Percentiles rank a stretch among this genome's conserved stretches.
phyloP scores from a whole-genome alignment of 2,329 filamentous ascomycete genomes.

The Capronia americana region DNA sequence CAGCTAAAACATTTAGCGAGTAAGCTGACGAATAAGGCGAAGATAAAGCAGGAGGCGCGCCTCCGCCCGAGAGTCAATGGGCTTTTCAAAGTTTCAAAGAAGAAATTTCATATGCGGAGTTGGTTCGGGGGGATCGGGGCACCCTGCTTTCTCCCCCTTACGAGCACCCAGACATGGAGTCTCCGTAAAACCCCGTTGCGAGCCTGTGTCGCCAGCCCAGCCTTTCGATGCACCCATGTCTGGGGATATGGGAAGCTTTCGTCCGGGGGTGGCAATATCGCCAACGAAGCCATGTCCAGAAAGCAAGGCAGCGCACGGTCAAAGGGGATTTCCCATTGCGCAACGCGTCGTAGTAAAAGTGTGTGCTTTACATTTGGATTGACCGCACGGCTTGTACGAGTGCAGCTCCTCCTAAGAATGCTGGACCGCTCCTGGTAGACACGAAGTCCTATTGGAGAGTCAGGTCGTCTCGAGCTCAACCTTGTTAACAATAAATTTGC shows the following conservation, averaged over 20 bases:
- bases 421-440: not conserved
- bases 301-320: conserved; percentile 6
- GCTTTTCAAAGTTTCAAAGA: conserved; percentile 10
- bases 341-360: not conserved
- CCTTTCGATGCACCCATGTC: not conserved
- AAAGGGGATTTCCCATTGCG: conserved; percentile 17
- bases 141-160: not conserved
- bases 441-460: not conserved
- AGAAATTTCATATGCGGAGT: conserved; percentile 27
- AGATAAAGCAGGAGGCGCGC: not conserved
- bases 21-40: conserved; percentile 33
- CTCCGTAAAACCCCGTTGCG: conserved; percentile 33
- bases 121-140: conserved; percentile 18
- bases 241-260: conserved; percentile 9
- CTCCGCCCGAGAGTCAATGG: not conserved
- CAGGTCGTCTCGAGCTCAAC: not conserved
- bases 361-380: not conserved
- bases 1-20: conserved; percentile 10
- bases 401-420: not conserved
- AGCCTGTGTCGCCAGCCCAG: conserved; percentile 8
- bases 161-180: conserved; percentile 25
- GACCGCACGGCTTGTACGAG: not conserved
- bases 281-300: not conserved
- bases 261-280: conserved; percentile 11
- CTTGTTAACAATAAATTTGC: not conserved